Conservation (phyloP, 352 stramenopile genomes). For the Phytophthora boehmeriae region DNA sequence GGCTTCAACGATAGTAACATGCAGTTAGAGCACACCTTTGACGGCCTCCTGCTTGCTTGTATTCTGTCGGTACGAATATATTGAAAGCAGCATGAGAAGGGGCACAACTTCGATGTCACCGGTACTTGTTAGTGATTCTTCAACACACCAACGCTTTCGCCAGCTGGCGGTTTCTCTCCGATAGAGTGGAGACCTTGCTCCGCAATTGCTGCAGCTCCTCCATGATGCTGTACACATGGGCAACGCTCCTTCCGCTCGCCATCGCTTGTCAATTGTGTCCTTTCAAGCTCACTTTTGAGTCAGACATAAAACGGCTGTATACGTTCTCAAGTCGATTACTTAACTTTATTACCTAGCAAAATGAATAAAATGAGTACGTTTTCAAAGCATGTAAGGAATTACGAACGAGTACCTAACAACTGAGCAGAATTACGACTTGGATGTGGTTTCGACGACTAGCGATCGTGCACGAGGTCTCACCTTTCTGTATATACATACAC, state of each 20-base stretch:
- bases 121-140: background rate
- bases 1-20: background rate
- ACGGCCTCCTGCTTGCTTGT: conserved; percentile 58
- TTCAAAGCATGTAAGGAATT: too few relatives aligned
- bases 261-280: conserved; percentile 27
- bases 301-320: background rate
- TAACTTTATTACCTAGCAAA: too few relatives aligned
- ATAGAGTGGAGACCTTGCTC: conserved; percentile 42
- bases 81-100: background rate
- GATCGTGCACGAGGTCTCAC: conserved; percentile 35
- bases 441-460: conserved; percentile 42
- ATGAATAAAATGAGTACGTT: too few relatives aligned
- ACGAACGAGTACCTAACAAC: too few relatives aligned
- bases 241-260: conserved; percentile 39
- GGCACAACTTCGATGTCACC: background rate
- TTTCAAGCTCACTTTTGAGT: conserved; percentile 25
- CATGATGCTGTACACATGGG: conserved; percentile 64
- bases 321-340: too few relatives aligned
- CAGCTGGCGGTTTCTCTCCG: conserved; percentile 65
- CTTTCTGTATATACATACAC: conserved; percentile 18
- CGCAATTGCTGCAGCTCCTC: conserved; percentile 67
- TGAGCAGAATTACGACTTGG: conserved; percentile 36
- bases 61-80: conserved; percentile 42
- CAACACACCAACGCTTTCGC: conserved; percentile 64
- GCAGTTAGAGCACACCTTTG: conserved; percentile 30